phyloP scores from a whole-genome alignment of 805 yeast genomes.

The Starmerella stigmatis region DNA sequence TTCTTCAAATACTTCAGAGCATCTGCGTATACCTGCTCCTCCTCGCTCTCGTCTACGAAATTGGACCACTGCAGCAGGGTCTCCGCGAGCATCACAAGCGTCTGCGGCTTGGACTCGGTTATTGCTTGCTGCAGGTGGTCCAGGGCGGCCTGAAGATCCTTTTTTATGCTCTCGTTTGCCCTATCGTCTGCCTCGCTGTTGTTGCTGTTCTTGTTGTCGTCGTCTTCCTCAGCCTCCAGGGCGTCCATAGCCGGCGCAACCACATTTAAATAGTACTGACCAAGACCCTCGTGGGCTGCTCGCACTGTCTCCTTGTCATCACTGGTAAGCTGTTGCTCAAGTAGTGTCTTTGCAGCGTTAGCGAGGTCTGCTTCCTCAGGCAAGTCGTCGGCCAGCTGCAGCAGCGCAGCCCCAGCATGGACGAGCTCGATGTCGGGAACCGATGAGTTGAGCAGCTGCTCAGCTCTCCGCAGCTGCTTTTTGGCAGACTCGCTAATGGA shows the following conservation, averaged over 20 bases:
- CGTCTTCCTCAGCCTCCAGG: constrained; percentile 27
- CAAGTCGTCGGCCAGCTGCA: constrained; percentile 17
- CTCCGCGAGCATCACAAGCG: constrained; percentile 80
- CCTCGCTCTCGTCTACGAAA: constrained; percentile 56
- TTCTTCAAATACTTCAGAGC: constrained; percentile 44
- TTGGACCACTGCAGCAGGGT: constrained; percentile 74
- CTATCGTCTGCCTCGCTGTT: no score
- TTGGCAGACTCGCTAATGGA: constrained; percentile 5
- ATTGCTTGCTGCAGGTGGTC: constrained; percentile 47
- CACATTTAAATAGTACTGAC: constrained; percentile 27
- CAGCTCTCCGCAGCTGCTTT: constrained; percentile 3
- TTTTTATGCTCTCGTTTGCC: constrained; percentile 17
- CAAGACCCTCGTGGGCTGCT: constrained; percentile 29
- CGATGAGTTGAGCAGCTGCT: constrained; percentile 1
- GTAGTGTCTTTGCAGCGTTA: constrained; percentile 1
- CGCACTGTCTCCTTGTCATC: not conserved
- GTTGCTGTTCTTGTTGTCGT: constrained; percentile 23
- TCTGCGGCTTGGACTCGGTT: constrained; percentile 62
- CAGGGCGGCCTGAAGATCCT: constrained; percentile 40
- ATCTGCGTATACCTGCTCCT: constrained; percentile 50
- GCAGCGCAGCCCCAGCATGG: constrained; percentile 15
- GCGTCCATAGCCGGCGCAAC: constrained; percentile 27
- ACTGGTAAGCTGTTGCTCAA: constrained; percentile 2
- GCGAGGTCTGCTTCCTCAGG: not conserved
- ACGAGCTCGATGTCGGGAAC: constrained; percentile 14